These are phyloP conservation scores for Arabis hirsuta DNA, from an alignment of 345 rosid genomes.

Conservation along the genomic window DNA sequence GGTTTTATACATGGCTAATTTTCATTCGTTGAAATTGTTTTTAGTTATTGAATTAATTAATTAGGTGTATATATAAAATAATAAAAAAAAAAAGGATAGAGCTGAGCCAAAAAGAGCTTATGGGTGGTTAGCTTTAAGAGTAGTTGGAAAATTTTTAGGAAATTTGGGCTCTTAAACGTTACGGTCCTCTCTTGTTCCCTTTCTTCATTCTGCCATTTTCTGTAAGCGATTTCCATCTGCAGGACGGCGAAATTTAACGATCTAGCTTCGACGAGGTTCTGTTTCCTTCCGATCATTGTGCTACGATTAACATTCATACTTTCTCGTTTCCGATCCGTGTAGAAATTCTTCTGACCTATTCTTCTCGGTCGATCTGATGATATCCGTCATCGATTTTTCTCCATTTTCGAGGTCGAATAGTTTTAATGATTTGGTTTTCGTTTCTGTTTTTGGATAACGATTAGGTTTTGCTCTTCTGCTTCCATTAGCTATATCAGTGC, in stretches of 20 bases:
- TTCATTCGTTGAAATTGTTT: too few species aligned
- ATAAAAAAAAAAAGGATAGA: too few species aligned
- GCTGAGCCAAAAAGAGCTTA: too few species aligned
- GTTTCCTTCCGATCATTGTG: slow-evolving; percentile 27
- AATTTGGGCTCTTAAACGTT: too few species aligned
- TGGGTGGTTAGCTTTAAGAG: too few species aligned
- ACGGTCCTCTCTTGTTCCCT: background rate
- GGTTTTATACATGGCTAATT: too few species aligned
- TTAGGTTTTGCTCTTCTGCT: background rate
- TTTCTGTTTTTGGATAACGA: background rate
- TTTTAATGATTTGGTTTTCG: background rate
- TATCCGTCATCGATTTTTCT: background rate
- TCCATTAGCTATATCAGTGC: background rate
- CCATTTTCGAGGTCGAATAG: background rate
- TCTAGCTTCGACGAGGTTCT: slow-evolving; percentile 34
- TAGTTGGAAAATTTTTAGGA: too few species aligned
- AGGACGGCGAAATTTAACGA: slow-evolving; percentile 26
- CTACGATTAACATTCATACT: background rate
- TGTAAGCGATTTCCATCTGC: slow-evolving; percentile 21
- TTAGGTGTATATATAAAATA: too few species aligned
- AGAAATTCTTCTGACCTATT: background rate
- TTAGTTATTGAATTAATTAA: too few species aligned
- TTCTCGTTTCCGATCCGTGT: slow-evolving; percentile 1
- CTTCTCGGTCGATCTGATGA: slow-evolving; percentile 15
- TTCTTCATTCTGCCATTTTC: slow-evolving; percentile 11